Percentiles rank a stretch among this genome's conserved stretches.
phyloP scores from a whole-genome alignment of 1,284 basidiomycete genomes.

The Marasmius fiardii region DNA sequence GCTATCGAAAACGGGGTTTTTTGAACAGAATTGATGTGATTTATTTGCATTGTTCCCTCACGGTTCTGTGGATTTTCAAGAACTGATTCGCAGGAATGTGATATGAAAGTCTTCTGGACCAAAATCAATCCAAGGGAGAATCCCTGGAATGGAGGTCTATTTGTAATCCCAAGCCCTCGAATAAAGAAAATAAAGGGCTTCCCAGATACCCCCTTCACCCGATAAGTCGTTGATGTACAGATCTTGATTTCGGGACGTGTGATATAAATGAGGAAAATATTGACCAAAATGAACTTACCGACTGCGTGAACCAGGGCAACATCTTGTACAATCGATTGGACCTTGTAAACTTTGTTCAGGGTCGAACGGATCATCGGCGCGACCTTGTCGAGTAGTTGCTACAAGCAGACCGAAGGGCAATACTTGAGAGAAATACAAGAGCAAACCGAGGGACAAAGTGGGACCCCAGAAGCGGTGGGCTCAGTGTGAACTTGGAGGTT shows the following conservation, averaged over 20 bases:
- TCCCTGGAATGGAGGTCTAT: not conserved
- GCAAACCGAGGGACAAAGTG: not conserved
- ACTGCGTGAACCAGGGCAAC: not conserved
- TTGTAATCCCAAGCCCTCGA: not conserved
- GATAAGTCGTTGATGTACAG: not conserved
- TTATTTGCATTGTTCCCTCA: too few relatives aligned
- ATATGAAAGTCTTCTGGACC: not conserved
- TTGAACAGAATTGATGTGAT: not conserved
- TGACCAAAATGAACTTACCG: slow-evolving; percentile 16
- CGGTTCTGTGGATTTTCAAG: too few relatives aligned
- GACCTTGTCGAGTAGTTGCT: slow-evolving; percentile 5
- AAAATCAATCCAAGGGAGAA: not conserved
- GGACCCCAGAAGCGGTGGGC: not conserved
- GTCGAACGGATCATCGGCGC: slow-evolving; percentile 24
- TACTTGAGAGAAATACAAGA: not conserved
- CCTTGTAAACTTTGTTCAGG: not conserved
- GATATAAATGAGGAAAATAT: slow-evolving; percentile 19
- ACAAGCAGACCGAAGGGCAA: too few relatives aligned
- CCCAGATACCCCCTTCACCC: not conserved
- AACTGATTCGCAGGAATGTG: not conserved
- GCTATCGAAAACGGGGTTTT: not conserved
- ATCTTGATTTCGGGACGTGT: not conserved
- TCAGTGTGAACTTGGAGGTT: not conserved
- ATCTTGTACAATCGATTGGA: not conserved
- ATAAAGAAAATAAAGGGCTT: too few relatives aligned